These are phyloP conservation scores for Pelargonium cotyledonis DNA, from an alignment of 441 rosid genomes.

Conservation along the genomic window DNA sequence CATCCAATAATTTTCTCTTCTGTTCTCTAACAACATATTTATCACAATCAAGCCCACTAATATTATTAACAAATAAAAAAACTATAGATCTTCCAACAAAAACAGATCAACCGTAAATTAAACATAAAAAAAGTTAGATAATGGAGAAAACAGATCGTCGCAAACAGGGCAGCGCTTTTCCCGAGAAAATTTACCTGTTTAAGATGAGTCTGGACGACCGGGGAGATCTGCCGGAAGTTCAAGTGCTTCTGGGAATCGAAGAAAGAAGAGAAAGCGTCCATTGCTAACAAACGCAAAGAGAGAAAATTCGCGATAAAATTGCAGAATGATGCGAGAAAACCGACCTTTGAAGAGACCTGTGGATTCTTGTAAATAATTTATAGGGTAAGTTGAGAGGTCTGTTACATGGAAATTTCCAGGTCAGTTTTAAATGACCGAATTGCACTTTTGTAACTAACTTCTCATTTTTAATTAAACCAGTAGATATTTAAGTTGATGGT, in stretches of 20 bases:
- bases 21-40: background rate
- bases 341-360: conserved; percentile 3
- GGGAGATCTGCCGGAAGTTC: conserved; percentile 25
- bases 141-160: background rate
- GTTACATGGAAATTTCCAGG: background rate
- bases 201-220: conserved; percentile 20
- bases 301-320: background rate
- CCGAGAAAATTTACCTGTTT: conserved; percentile 9
- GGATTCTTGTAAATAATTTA: background rate
- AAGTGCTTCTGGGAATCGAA: conserved; percentile 23
- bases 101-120: background rate
- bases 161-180: background rate
- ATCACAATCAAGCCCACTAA: background rate
- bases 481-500: background rate
- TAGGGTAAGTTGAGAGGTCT: background rate
- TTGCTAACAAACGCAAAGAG: conserved; percentile 7
- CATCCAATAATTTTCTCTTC: background rate
- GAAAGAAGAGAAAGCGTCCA: conserved; percentile 53
- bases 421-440: background rate
- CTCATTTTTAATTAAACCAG: background rate
- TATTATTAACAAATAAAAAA: background rate
- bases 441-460: background rate
- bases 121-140: too few relatives aligned
- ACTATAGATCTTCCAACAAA: background rate
- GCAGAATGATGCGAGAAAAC: background rate